Base-by-base conservation (phyloP, 352 stramenopile species). In the Phytophthora niederhauseri region DNA sequence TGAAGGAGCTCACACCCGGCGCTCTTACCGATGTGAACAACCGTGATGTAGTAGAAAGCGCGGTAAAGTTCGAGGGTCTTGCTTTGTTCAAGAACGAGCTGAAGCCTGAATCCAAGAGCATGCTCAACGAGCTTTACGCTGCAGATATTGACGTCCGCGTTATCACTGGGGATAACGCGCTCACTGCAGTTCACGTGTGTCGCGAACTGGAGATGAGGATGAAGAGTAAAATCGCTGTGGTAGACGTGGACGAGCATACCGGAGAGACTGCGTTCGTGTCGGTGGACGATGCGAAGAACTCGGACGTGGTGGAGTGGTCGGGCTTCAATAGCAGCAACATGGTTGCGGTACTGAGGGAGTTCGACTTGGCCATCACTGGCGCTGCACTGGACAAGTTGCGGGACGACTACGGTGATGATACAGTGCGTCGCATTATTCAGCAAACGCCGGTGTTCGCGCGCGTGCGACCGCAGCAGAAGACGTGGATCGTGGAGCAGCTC, bases 51-150 rank as follows among this genome's bases (percentile, higher is more conserved):
- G 73, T 96, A n/a, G 91, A 97, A 53, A 70, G 30, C 2, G 71
- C 73, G 22, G 70, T 96, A 1, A 52, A 58, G 6, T 93, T 97
- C 53, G 58, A 83, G 45, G 90, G 91, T 7, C 76, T 97, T 28
- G 68, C 93, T 11, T 73, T 93, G 24, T 97, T 97, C 75, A 74
- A 90, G 72, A 97, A 97, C 64, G 72, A 81, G 31, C 77, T 97
- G 57, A 94, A 93, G 64, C 64, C 80, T 12, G 84, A 97, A 41
- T 86, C 81, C 5, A 75, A 75, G 49, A 68, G 61, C 3, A 87
- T 95, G 55, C 81, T 97, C 19, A 26, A 63, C 17, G 77, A 96
- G 56, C 70, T 97, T 15, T 70, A 83, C 26, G 67, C 68, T 24
- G 90, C 85, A 15, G 75, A 79, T 20, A 85, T 97, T 45, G 71